These are phyloP conservation scores for Grosmannia penicillata DNA, from an alignment of 2,329 filamentous ascomycete genomes.

Conservation along the genomic window DNA sequence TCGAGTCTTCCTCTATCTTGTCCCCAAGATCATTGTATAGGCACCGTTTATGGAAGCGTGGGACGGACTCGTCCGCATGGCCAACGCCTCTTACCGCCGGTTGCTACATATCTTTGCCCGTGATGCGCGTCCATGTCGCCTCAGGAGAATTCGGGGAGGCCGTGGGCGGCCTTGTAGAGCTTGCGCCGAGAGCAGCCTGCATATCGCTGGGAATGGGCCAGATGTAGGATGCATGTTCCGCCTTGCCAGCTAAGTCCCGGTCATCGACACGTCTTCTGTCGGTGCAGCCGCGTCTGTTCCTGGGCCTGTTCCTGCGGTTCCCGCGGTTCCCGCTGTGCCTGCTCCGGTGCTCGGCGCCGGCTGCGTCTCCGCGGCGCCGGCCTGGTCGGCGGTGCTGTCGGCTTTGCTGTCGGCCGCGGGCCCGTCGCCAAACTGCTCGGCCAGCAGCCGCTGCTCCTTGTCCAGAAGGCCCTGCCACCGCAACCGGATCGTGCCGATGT, in stretches of 20 bases:
- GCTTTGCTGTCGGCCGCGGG: conserved; percentile 4
- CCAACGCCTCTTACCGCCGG: conserved; percentile 58
- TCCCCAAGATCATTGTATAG: conserved; percentile 43
- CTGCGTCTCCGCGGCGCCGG: too few relatives aligned
- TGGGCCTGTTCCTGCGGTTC: too few relatives aligned
- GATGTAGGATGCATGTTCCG: too few relatives aligned
- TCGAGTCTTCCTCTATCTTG: conserved; percentile 62
- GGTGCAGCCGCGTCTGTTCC: not conserved
- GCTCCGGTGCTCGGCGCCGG: too few relatives aligned
- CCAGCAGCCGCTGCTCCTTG: conserved; percentile 13
- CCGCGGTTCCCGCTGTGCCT: too few relatives aligned
- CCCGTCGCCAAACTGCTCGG: conserved; percentile 10
- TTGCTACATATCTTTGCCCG: conserved; percentile 39
- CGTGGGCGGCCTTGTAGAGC: not conserved
- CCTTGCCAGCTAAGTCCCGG: not conserved
- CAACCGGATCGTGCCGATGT: conserved; percentile 12
- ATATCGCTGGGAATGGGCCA: too few relatives aligned
- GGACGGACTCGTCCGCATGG: conserved; percentile 47
- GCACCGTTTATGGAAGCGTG: conserved; percentile 62
- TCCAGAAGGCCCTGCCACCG: conserved; percentile 11
- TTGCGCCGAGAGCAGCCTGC: not conserved
- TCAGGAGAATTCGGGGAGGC: not conserved
- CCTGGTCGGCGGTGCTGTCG: not conserved
- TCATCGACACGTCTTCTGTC: not conserved
- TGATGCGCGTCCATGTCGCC: not conserved